These are phyloP conservation scores for Crithidia mellificae DNA, from an alignment of 208 protist genomes.

Conservation along the genomic window DNA sequence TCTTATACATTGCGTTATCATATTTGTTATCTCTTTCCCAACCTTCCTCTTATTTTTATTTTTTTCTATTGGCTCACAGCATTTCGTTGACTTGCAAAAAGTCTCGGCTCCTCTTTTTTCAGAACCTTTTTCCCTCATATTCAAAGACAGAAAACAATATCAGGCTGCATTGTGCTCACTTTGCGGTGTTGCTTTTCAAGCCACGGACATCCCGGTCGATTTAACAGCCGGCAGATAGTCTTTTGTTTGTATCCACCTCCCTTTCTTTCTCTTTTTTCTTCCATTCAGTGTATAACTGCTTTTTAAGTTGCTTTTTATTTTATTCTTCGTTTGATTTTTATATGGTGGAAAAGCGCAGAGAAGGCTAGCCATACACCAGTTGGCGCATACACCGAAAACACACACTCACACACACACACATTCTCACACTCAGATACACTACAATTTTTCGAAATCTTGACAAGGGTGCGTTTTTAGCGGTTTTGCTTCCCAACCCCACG, in stretches of 20 bases:
- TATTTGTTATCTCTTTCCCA: neutral
- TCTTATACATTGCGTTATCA: no score
- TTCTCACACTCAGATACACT: no score
- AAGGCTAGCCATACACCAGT: no score
- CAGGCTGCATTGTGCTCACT: neutral
- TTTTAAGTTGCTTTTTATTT: neutral
- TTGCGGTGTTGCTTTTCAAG: neutral
- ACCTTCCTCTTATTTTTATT: neutral
- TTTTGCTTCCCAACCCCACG: no score
- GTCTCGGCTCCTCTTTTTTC: neutral
- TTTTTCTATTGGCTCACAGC: neutral
- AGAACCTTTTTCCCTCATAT: neutral
- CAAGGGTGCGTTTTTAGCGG: no score
- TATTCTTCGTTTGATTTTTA: neutral
- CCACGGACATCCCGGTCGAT: neutral
- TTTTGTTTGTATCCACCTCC: constrained; percentile 7
- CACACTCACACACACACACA: no score
- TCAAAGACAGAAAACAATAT: no score
- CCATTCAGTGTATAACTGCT: neutral
- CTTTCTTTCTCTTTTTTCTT: neutral
- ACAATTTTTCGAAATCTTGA: no score
- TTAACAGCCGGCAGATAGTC: neutral
- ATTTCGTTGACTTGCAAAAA: neutral
- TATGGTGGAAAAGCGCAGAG: no score
- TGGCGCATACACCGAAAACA: no score